phyloP scores from a whole-genome alignment of 1,284 basidiomycete genomes.

The Earliella scabrosa region DNA sequence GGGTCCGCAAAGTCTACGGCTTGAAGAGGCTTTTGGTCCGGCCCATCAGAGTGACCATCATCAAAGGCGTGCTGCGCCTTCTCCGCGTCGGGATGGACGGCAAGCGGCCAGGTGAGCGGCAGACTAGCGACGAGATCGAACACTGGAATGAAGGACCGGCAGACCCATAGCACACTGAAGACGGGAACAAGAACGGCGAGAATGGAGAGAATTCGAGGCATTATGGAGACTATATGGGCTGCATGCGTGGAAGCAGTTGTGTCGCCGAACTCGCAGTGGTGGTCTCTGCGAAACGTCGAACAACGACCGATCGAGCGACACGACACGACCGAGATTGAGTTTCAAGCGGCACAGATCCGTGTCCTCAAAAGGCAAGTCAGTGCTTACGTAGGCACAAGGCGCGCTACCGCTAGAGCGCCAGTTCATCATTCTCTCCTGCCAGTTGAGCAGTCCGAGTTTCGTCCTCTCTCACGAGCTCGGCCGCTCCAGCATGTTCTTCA shows the following conservation, averaged over 20 bases:
- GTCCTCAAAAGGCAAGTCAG: background rate
- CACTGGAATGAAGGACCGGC: constrained; percentile 27
- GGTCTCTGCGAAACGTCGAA: no score
- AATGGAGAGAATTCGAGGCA: constrained; percentile 29
- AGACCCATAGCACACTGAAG: constrained; percentile 27
- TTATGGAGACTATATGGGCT: constrained; percentile 6
- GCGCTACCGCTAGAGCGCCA: no score
- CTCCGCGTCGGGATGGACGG: constrained; percentile 28
- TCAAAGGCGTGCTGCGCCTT: constrained; percentile 12
- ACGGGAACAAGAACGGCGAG: constrained; percentile 29
- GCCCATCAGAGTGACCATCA: constrained; percentile 4
- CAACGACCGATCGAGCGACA: background rate
- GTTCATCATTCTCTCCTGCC: no score
- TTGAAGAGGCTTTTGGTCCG: constrained; percentile 20
- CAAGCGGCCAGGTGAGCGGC: constrained; percentile 32
- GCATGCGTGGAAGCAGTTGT: constrained; percentile 3
- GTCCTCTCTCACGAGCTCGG: background rate
- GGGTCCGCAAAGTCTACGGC: background rate
- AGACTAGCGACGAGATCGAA: constrained; percentile 27
- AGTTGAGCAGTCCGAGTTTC: no score
- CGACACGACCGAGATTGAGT: background rate
- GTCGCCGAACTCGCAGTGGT: no score
- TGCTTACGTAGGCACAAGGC: no score
- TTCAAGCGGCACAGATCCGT: background rate
- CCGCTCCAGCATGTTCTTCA: constrained; percentile 71